Percentiles rank a stretch among this genome's conserved stretches.
phyloP scores from a whole-genome alignment of 306 rosid genomes.

The Prinsepia uniflora region DNA sequence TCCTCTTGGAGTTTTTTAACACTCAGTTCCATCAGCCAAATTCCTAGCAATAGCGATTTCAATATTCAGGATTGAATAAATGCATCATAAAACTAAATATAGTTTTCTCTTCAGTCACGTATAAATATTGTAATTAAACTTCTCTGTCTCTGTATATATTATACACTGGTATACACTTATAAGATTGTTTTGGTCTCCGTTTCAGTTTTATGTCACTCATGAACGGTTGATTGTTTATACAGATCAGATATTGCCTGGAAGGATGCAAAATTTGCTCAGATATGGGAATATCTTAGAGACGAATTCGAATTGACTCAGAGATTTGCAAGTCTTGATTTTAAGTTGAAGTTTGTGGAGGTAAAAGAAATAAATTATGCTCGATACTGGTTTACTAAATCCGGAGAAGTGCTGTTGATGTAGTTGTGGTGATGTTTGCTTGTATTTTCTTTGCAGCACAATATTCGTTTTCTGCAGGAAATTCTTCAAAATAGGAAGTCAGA shows the following conservation, averaged over 20 bases:
- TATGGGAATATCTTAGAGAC: slow-evolving; percentile 96
- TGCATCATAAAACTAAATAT: too few relatives aligned
- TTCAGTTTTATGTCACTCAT: background rate
- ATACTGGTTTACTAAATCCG: background rate
- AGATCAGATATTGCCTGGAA: slow-evolving; percentile 99
- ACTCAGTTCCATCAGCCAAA: background rate
- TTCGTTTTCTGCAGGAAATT: slow-evolving; percentile 95
- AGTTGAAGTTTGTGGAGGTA: slow-evolving; percentile 99
- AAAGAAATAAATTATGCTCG: background rate
- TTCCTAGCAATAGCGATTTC: background rate
- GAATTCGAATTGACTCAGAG: slow-evolving; percentile 94
- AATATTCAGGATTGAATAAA: background rate
- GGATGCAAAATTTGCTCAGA: slow-evolving; percentile 98
- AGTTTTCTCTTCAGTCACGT: too few relatives aligned
- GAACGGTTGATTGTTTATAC: slow-evolving; percentile 27
- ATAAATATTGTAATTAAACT: too few relatives aligned
- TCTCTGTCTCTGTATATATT: too few relatives aligned
- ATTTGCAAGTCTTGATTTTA: slow-evolving; percentile 92
- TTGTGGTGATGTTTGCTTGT: background rate
- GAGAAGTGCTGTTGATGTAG: slow-evolving; percentile 3
- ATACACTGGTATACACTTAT: background rate
- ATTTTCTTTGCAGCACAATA: slow-evolving; percentile 66
- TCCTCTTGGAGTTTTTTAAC: background rate
- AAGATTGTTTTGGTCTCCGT: background rate
- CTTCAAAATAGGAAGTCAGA: slow-evolving; percentile 95